Evolutionary conservation across 176 grass and related monocot species (phyloP), one percentile per base, ranked within the genome.

Genomic region (Coix lacrymajobi): DNA sequence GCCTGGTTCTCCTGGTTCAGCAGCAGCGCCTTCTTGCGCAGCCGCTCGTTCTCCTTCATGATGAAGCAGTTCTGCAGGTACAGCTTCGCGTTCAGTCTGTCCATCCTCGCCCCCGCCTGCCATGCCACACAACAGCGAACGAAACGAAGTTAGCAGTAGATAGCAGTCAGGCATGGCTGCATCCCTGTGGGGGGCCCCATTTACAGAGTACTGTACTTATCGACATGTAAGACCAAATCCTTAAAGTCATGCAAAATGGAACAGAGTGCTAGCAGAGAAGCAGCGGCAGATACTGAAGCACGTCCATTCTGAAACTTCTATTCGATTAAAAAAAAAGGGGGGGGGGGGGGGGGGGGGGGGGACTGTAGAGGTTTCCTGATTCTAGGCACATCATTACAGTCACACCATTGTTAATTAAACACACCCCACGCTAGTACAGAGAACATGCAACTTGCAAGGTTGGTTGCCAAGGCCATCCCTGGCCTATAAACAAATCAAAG

Each of bases 51-150:
- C 85, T 91, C 91, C 85, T 97, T 89, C 69, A 97, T 82, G 74
- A 97, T 93, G 91, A 81, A 89, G 75, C 86, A 88, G 91, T 97
- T 97, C 74, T 97, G 84, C 84, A 91, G 58, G 86, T 91, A 97
- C 31, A 97, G 87, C 91, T 97, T 87, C 11, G 89, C 78, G 86
- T 93, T 97, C 31, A 90, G 81, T 63, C 81, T 79, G 83, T 97
- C 94, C 94, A 97, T 90, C 71, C 43, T 73, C 70, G 40, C 40
- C 43, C 17, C 70, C 16, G 32, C 49, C 89, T 70, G 16, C 68
- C 39, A 13, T 6, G 25, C 24, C 58, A 29, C 58, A 29, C 25
- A 92, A 93, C 72, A 86, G 66, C 37, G 34, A 24, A 26, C 52
- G 54, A 25, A 89, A 82, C 20, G 16, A 69, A 40, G 24, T 69